These are phyloP conservation scores for Candida lessepsii DNA, from an alignment of 805 yeast genomes.

Conservation along the genomic window DNA sequence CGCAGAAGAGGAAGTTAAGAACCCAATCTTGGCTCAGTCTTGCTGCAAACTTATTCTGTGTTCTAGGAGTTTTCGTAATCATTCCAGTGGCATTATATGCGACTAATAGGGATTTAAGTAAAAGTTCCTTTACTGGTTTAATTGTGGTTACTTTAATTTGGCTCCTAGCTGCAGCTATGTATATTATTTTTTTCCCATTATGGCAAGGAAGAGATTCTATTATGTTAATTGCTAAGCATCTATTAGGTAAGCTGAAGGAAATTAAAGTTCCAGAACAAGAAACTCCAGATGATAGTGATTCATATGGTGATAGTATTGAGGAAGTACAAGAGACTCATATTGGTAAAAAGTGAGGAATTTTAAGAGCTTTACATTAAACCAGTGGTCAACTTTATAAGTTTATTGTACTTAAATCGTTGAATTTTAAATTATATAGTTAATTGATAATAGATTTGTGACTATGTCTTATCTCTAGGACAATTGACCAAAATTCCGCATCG, in stretches of 20 bases:
- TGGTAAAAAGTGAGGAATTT: conserved; percentile 1
- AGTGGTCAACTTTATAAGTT: no score
- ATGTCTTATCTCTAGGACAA: no score
- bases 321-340: conserved; percentile 4
- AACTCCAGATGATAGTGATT: neutral
- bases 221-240: conserved; percentile 63
- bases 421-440: no score
- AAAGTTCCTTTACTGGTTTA: conserved; percentile 85
- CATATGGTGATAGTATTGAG: conserved; percentile 2
- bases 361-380: no score
- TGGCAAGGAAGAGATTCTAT: conserved; percentile 72
- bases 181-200: conserved; percentile 68
- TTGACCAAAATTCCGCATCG: no score
- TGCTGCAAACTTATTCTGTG: conserved; percentile 5
- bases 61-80: conserved; percentile 11
- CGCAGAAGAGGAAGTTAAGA: conserved; percentile 3
- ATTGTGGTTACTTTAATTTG: conserved; percentile 77
- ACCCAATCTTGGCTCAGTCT: conserved; percentile 11
- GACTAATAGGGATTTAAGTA: conserved; percentile 68
- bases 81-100: conserved; percentile 80
- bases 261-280: neutral
- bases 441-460: no score
- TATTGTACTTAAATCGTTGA: no score
- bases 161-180: conserved; percentile 65
- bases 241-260: conserved; percentile 77